Percentiles rank a stretch among this genome's conserved stretches.
Conservation (phyloP, 306 rosid species). For the Adenanthera pavonina region DNA sequence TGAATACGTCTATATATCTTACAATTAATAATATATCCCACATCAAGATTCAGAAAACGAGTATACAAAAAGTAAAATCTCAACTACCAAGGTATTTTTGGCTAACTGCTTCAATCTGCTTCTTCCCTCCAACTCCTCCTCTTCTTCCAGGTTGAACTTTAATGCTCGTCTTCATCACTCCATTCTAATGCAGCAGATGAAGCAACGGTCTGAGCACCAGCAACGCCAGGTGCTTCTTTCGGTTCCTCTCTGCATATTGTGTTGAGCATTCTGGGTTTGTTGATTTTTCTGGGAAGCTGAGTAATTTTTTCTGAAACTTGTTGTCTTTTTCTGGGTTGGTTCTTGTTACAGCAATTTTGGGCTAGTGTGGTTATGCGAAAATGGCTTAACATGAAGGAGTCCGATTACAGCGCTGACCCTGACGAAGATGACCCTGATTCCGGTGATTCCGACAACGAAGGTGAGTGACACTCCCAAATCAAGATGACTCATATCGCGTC, state of each 20-base stretch:
- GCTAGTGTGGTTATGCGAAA: slow-evolving; percentile 72
- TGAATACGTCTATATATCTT: neutral
- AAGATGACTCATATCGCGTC: neutral
- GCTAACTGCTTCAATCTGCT: neutral
- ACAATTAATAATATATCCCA: neutral
- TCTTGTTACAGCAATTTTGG: slow-evolving; percentile 80
- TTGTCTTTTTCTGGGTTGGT: slow-evolving; percentile 52
- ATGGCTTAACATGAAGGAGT: slow-evolving; percentile 76
- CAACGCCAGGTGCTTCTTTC: slow-evolving; percentile 53
- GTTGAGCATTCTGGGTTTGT: slow-evolving; percentile 25
- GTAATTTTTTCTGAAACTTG: slow-evolving; percentile 56
- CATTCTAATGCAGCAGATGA: slow-evolving; percentile 49
- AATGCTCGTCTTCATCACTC: slow-evolving; percentile 22
- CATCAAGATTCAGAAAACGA: neutral
- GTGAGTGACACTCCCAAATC: slow-evolving; percentile 18
- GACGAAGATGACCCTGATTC: slow-evolving; percentile 52
- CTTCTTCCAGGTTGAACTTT: slow-evolving; percentile 2
- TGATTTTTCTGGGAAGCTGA: slow-evolving; percentile 41
- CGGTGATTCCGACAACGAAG: slow-evolving; percentile 68
- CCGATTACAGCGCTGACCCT: slow-evolving; percentile 76
- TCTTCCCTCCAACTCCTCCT: neutral
- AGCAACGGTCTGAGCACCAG: slow-evolving; percentile 53
- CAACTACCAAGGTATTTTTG: neutral
- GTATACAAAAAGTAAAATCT: neutral
- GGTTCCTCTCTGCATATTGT: slow-evolving; percentile 21